Conservation (phyloP, 352 stramenopile species). For the Aphanomyces invadans region DNA sequence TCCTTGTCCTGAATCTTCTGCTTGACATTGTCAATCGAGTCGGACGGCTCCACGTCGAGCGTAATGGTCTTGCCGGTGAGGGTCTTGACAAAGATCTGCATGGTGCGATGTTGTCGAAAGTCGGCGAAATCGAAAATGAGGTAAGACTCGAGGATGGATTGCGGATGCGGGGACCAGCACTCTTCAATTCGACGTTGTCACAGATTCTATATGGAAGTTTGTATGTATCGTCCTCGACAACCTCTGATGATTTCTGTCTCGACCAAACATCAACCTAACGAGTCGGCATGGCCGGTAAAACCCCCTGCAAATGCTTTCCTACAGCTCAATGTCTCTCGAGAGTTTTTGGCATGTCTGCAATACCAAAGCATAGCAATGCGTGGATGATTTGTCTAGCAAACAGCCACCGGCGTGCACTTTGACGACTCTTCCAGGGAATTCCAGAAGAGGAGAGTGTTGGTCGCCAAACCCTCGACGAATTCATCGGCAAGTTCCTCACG, state of each 20-base stretch:
- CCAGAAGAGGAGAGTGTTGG: too few species aligned
- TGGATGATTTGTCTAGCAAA: too few species aligned
- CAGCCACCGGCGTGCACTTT: too few species aligned
- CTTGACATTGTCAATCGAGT: conserved; percentile 96
- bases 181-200: not conserved
- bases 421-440: too few species aligned
- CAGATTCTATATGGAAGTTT: not conserved
- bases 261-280: too few species aligned
- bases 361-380: too few species aligned
- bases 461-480: too few species aligned
- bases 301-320: too few species aligned
- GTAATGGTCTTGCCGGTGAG: conserved; percentile 89
- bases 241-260: conserved; percentile 24
- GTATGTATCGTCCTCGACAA: not conserved
- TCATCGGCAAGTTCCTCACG: too few species aligned
- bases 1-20: conserved; percentile 92
- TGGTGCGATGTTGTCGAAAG: conserved; percentile 24
- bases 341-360: too few species aligned
- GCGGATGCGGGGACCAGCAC: not conserved
- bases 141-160: not conserved
- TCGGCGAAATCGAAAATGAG: not conserved
- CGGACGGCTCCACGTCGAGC: conserved; percentile 87
- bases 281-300: too few species aligned
- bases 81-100: conserved; percentile 92
- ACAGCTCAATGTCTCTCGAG: too few species aligned